Base-by-base conservation (phyloP, 495 filamentous ascomycete species). In the Podospora pseudoanserina region DNA sequence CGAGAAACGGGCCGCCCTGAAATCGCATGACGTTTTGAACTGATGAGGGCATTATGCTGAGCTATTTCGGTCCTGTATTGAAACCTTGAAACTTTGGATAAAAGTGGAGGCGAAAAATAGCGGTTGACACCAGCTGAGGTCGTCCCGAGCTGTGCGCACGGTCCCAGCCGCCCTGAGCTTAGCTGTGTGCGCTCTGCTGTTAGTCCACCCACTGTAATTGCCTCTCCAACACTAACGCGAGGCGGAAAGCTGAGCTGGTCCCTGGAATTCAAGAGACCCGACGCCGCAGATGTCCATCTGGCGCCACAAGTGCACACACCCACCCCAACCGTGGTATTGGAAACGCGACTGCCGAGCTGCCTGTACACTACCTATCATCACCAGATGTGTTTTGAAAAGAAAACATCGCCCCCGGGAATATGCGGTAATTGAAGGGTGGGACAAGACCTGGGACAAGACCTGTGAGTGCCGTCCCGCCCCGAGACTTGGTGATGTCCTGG, bases 301-400 rank as follows among this genome's bases (percentile, higher is more conserved):
- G 39, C 39, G 39, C 39, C 39, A 49, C 39, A 49, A 49, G 39
- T 49, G 39, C 39, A 49, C 6, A 58, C n/a, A 23, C 23, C 23
- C n/a, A 58, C n/a, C n/a, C 55, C 55, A 58, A 58, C 55, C 55
- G 23, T 58, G 55, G 55, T 58, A 58, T 58, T 20, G 55, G 55
- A 58, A 26, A 58, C 55, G n/a, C 55, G 55, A 58, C 55, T 58
- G n/a, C 55, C 55, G 55, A 49, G 39, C 39, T 49, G 13, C 39
- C 39, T 23, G 23, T 23, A 23, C 23, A 23, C 23, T 23, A 23
- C 23, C 23, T 23, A 23, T 23, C 23, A 23, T 23, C 23, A 23
- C 1, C 23, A 23, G 23, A 23, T 23, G 23, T 23, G 1, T 23
- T 23, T 23, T 23, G 1, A 23, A 23, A 23, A 23, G 1, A 23